Conservation (phyloP, 208 protist species). For the Zelonia costaricensis region DNA sequence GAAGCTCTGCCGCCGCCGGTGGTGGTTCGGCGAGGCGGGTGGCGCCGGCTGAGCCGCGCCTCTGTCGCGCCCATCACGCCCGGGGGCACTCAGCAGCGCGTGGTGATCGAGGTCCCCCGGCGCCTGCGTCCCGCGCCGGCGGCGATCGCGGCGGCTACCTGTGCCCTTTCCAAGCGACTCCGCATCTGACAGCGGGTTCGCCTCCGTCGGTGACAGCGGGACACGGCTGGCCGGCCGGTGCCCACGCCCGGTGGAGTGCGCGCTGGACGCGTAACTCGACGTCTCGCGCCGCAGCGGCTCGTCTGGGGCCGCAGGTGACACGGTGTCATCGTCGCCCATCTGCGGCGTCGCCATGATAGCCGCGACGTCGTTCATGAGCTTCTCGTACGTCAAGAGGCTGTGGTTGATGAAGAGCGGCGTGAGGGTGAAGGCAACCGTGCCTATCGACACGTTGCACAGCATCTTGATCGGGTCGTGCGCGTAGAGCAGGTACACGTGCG, state of each 20-base stretch:
- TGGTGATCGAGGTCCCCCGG: not conserved
- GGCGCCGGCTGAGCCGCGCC: not conserved
- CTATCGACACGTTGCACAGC: conserved; percentile 56
- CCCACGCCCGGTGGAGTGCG: not conserved
- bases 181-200: not conserved
- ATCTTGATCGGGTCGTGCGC: conserved; percentile 62
- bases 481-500: conserved; percentile 73
- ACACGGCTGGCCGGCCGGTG: not conserved
- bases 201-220: not conserved
- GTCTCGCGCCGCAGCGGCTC: conserved; percentile 1
- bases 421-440: conserved; percentile 73
- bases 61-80: no score
- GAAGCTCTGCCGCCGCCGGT: conserved; percentile 41
- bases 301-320: not conserved
- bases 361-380: conserved; percentile 46
- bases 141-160: no score
- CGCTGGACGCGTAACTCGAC: not conserved
- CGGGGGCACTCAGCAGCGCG: no score
- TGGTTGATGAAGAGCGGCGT: conserved; percentile 84
- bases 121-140: not conserved
- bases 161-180: not conserved
- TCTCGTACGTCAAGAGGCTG: conserved; percentile 63
- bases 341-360: conserved; percentile 29
- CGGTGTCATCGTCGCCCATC: conserved; percentile 4
- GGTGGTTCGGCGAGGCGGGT: not conserved